Conservation (phyloP, 2,329 filamentous ascomycete species). For the Escovopsis sp. region DNA sequence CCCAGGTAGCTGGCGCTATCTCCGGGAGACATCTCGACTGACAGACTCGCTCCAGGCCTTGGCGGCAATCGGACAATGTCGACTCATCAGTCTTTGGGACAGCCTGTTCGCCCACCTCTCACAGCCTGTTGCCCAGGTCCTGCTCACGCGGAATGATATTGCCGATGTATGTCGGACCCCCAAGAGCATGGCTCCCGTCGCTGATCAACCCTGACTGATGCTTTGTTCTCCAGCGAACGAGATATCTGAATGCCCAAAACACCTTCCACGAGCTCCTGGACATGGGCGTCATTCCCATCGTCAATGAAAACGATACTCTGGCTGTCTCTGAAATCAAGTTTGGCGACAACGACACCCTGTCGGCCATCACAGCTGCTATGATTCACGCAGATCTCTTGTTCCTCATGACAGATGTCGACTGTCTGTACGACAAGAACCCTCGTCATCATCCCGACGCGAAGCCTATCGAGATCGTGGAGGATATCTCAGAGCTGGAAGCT, state of each 20-base stretch:
- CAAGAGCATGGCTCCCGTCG: neutral
- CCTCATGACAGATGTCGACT: constrained; percentile 97
- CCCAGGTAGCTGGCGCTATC: no score
- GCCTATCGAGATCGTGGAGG: constrained; percentile 82
- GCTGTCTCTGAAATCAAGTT: constrained; percentile 98
- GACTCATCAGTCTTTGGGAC: constrained; percentile 91
- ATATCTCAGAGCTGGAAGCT: constrained; percentile 67
- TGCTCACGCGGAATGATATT: constrained; percentile 91
- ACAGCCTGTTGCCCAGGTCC: constrained; percentile 86
- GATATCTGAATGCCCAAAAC: constrained; percentile 94
- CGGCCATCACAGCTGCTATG: constrained; percentile 93
- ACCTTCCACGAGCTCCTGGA: constrained; percentile 79
- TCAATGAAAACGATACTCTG: constrained; percentile 96
- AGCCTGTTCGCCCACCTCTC: constrained; percentile 74
- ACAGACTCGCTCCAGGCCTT: constrained; percentile 42
- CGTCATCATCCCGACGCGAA: constrained; percentile 70
- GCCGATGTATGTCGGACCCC: constrained; percentile 50
- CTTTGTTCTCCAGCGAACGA: constrained; percentile 19
- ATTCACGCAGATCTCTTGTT: constrained; percentile 93
- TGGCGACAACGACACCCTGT: constrained; percentile 94
- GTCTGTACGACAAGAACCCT: constrained; percentile 92
- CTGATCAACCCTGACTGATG: neutral
- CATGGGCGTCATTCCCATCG: constrained; percentile 94
- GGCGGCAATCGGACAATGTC: constrained; percentile 89
- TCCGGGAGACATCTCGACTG: no score